These are phyloP conservation scores for Hippophae rhamnoides DNA, from an alignment of 306 rosid species.

Conservation along the genomic window DNA sequence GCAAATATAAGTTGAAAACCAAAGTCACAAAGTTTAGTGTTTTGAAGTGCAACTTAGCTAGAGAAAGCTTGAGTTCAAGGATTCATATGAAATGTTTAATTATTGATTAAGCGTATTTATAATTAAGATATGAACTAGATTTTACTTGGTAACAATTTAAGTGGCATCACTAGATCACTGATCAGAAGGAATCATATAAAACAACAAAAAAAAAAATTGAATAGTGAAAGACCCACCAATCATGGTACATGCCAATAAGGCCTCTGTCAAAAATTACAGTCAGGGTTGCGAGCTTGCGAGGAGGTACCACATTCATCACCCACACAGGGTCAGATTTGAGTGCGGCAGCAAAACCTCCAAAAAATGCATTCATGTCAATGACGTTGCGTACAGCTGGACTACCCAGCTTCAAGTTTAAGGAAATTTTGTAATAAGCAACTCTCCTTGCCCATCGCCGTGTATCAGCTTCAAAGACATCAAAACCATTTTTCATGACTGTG, in stretches of 20 bases:
- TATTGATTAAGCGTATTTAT: not conserved
- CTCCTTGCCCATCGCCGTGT: constrained; percentile 83
- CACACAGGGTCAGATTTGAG: constrained; percentile 72
- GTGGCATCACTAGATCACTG: not conserved
- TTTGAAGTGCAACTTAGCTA: not conserved
- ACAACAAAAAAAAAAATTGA: not conserved
- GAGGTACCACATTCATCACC: constrained; percentile 94
- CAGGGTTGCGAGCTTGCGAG: constrained; percentile 64
- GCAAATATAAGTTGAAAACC: not conserved
- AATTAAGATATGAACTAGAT: not conserved
- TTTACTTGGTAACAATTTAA: not conserved
- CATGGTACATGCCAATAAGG: constrained; percentile 85
- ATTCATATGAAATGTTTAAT: not conserved
- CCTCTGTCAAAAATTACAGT: constrained; percentile 79
- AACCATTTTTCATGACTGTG: constrained; percentile 49
- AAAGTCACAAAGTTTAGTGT: not conserved
- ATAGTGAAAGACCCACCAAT: constrained; percentile 52
- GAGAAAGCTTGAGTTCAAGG: not conserved
- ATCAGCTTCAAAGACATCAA: constrained; percentile 84
- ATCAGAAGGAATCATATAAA: not conserved
- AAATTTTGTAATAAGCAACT: constrained; percentile 57
- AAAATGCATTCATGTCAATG: constrained; percentile 96
- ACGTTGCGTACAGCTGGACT: constrained; percentile 77
- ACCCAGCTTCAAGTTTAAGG: constrained; percentile 75
- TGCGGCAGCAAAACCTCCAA: constrained; percentile 98